Base-by-base conservation (phyloP, 257 asterid genomes). In the Lycium barbarum region DNA sequence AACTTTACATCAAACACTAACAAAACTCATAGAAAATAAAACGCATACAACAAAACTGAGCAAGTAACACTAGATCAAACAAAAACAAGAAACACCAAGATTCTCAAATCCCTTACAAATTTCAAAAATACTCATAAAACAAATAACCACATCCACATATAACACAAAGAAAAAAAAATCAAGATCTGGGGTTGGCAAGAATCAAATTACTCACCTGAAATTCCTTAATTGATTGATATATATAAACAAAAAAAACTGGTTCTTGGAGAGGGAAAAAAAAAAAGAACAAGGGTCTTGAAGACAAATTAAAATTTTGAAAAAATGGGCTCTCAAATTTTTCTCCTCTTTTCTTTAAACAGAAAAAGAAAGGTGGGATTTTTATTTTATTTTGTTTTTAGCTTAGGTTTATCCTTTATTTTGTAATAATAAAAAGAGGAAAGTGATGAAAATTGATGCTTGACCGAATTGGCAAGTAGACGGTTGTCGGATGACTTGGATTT, bases 381-480 rank as follows among this genome's bases (percentile, higher is more conserved):
- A 84, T 45, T 67, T 66, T 40, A 47, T 86, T 68, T 85, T 83
- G 15, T 33, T 66, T 40, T 65, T 65, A 38, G 70, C 88, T 76
- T 38, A 82, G 59, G 87, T 49, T 49, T 49, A 49, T 13, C 55
- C 55, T 49, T 49, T 49, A 1, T 9, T 9, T 49, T 9, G 54
- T 49, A 63, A 68, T 13, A 83, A 9, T 49, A 35, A 67, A 67
- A 17, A 36, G 26, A 15, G 76, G 76, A 82, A 45, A 33, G 66
- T 35, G 70, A 58, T 79, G 43, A 66, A 76, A 79, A 67, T 35
- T 8, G 33, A 72, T n/a, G 5, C 84, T 53, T 84, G 89, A 92
- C 93, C 80, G 88, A 88, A 62, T 81, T 85, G 84, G 88, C 83
- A 68, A 89, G 93, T 91, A 83, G 79, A 18, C 89, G 87, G 93